Evolutionary conservation across 1,139 yeast genomes (phyloP), one percentile per base, ranked within the genome.

Genomic region (Protomyces pachydermus): DNA sequence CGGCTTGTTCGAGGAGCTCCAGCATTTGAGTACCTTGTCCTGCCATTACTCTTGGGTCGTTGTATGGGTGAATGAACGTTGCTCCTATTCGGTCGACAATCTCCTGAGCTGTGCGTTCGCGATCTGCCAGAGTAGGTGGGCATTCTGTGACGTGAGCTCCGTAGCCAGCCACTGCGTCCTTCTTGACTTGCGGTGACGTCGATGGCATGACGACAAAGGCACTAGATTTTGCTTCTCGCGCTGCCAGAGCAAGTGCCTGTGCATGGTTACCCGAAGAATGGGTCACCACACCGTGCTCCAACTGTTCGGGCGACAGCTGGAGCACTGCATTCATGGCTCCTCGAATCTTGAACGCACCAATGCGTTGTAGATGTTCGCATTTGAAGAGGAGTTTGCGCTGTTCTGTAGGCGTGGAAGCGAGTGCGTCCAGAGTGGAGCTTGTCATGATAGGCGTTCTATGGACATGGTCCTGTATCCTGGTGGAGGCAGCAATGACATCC

Each of bases 221-320:
- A 25, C 38, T 53, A 18, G 39, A 45, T 20, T 65, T 62, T 18
- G 60, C 42, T 18, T 55, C 50, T 45, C 50, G 32, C 2, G 69
- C 69, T 4, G 69, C 68, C 6, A 63, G 50, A 16, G 69, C 68
- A 3, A 67, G 42, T 6, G 69, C 69, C 54, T 68, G 69, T 14
- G 67, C 69, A 46, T 68, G 69, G 42, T 68, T 68, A 14, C 69
- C 69, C 3, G 69, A 66, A 23, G 69, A 67, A 39, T 66, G 68
- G 16, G 69, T 68, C 39, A 67, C 54, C n/a, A 68, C 69, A 5
- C 69, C 69, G 14, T 46, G 32, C n/a, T 32, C 32, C 23, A 57
- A 14, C 45, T 66, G 46, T 9, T 60, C 66, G 1, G 58, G 16
- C 5, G 56, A 39, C 45, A 66, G 37, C 45, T 55, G 65, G 20